Percentiles rank a stretch among this genome's conserved stretches.
Conservation (phyloP, 768 basidiomycete species). For the Serpula lacrymans region DNA sequence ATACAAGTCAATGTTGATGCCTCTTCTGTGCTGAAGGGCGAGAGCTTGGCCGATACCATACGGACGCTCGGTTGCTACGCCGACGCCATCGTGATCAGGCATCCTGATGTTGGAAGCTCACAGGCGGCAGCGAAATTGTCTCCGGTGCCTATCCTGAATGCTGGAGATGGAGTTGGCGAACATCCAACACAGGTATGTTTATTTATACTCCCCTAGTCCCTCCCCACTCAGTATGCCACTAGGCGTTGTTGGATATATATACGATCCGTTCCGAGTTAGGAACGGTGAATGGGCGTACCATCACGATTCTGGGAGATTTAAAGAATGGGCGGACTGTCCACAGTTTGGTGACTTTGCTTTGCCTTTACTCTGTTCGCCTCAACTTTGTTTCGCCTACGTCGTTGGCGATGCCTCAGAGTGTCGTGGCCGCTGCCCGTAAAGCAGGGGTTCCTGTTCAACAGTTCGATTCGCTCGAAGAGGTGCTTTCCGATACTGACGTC, state of each 20-base stretch:
- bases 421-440: slow-evolving; percentile 79
- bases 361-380: slow-evolving; percentile 87
- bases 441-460: slow-evolving; percentile 77
- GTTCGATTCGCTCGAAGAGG: slow-evolving; percentile 88
- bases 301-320: slow-evolving; percentile 91
- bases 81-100: slow-evolving; percentile 91
- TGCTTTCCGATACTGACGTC: slow-evolving; percentile 90
- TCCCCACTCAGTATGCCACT: slow-evolving; percentile 6
- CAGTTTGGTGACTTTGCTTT: slow-evolving; percentile 88
- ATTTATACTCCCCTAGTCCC: neutral
- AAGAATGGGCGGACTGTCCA: slow-evolving; percentile 99
- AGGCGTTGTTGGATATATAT: slow-evolving; percentile 86
- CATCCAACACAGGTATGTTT: slow-evolving; percentile 87
- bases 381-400: slow-evolving; percentile 92
- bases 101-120: slow-evolving; percentile 92
- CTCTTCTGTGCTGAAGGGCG: slow-evolving; percentile 92
- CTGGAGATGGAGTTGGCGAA: slow-evolving; percentile 95
- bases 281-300: slow-evolving; percentile 93
- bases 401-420: slow-evolving; percentile 84
- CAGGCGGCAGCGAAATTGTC: slow-evolving; percentile 95
- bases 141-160: slow-evolving; percentile 93
- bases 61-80: slow-evolving; percentile 93
- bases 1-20: slow-evolving; percentile 77
- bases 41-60: slow-evolving; percentile 89
- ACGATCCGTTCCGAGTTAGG: slow-evolving; percentile 98